Conservation (phyloP, 345 rosid genomes). For the Salix udensis region DNA sequence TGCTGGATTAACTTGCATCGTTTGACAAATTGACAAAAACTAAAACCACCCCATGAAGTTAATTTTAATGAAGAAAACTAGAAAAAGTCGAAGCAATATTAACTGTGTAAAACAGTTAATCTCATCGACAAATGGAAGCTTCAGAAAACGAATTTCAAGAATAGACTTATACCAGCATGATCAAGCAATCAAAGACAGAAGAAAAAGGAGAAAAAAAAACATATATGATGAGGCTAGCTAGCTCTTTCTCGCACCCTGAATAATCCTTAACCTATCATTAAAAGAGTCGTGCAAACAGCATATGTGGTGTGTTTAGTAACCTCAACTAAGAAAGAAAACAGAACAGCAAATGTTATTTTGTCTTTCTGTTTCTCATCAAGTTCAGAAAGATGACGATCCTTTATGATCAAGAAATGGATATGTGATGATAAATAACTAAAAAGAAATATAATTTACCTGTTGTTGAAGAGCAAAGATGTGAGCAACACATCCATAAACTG, state of each 20-base stretch:
- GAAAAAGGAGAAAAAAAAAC: background rate
- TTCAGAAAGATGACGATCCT: background rate
- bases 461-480: slow-evolving; percentile 36
- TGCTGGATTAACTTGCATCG: background rate
- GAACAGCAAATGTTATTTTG: background rate
- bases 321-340: background rate
- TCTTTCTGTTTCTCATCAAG: background rate
- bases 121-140: background rate
- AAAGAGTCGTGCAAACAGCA: background rate
- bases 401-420: background rate
- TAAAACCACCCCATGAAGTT: background rate
- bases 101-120: background rate
- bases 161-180: background rate
- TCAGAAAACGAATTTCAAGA: background rate
- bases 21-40: background rate
- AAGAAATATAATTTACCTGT: slow-evolving; percentile 15
- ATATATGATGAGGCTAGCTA: background rate
- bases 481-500: slow-evolving; percentile 34
- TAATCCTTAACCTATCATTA: background rate
- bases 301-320: background rate
- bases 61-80: background rate
- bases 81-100: background rate
- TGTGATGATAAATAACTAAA: no score
- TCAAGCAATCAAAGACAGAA: background rate
- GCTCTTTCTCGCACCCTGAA: no score